phyloP scores from a whole-genome alignment of 306 rosid species.

The Coriaria nepalensis region DNA sequence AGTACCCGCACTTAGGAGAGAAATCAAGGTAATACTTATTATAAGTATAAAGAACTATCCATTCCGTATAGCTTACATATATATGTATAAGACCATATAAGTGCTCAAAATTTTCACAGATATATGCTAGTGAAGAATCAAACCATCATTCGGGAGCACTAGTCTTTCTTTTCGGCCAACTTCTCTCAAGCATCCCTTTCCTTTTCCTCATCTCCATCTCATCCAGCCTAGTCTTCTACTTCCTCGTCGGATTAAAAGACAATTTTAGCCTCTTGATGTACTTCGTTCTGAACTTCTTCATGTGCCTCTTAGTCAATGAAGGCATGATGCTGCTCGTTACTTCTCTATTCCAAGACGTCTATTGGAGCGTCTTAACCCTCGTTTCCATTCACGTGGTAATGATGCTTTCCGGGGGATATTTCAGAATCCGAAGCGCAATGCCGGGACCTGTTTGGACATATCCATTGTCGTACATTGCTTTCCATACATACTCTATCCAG shows the following conservation, averaged over 20 bases:
- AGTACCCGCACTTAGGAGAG: slow-evolving; percentile 74
- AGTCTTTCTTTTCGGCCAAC: slow-evolving; percentile 82
- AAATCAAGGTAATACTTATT: slow-evolving; percentile 51
- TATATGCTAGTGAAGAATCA: slow-evolving; percentile 71
- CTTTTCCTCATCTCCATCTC: slow-evolving; percentile 92
- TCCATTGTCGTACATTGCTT: slow-evolving; percentile 80
- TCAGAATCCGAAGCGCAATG: slow-evolving; percentile 68
- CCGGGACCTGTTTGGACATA: slow-evolving; percentile 80
- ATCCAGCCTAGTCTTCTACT: slow-evolving; percentile 84
- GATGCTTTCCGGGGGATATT: slow-evolving; percentile 97
- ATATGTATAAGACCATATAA: slow-evolving; percentile 7
- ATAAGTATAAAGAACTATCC: too few relatives aligned
- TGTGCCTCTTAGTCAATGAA: slow-evolving; percentile 80
- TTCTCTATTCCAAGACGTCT: slow-evolving; percentile 63
- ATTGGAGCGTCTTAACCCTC: slow-evolving; percentile 72
- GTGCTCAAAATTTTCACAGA: slow-evolving; percentile 33
- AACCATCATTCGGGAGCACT: slow-evolving; percentile 75
- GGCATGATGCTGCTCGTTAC: slow-evolving; percentile 70
- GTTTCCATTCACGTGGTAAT: slow-evolving; percentile 77
- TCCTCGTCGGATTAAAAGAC: slow-evolving; percentile 74
- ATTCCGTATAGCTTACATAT: neutral
- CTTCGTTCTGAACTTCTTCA: slow-evolving; percentile 89
- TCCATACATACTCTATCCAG: slow-evolving; percentile 89
- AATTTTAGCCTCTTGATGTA: slow-evolving; percentile 93
- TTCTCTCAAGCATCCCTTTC: slow-evolving; percentile 93